Conservation (phyloP, 345 rosid species). For the Psidium guajava region DNA sequence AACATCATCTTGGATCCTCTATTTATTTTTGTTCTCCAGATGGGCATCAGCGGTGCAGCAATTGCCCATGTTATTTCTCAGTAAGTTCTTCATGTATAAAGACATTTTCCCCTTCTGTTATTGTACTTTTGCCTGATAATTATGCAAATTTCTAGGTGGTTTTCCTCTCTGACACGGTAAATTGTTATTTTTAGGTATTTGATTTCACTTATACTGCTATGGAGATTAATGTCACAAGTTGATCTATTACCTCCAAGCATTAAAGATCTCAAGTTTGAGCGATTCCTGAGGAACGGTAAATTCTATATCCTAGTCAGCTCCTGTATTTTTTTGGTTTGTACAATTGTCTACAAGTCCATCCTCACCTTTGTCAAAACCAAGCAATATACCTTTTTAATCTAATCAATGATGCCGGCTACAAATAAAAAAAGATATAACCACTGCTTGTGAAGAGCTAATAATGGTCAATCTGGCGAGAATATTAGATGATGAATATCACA, state of each 20-base stretch:
- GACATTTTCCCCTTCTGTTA: neutral
- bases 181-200: constrained; percentile 43
- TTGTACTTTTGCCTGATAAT: neutral
- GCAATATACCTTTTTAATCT: neutral
- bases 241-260: constrained; percentile 55
- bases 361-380: neutral
- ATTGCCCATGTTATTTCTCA: constrained; percentile 90
- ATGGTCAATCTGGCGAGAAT: neutral
- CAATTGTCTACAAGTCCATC: neutral
- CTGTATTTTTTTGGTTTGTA: neutral
- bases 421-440: neutral
- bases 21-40: constrained; percentile 49
- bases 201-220: constrained; percentile 59
- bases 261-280: constrained; percentile 47
- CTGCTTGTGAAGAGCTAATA: neutral
- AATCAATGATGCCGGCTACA: neutral
- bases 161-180: neutral
- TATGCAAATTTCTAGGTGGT: neutral
- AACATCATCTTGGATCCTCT: constrained; percentile 76
- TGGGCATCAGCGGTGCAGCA: constrained; percentile 87
- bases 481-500: neutral
- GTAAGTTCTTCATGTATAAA: constrained; percentile 18
- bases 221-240: constrained; percentile 62
- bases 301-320: neutral
- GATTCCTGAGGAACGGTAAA: constrained; percentile 73